Evolutionary conservation across 257 asterid species (phyloP), one percentile per base, ranked within the genome.

Genomic region (Avicennia marina): DNA sequence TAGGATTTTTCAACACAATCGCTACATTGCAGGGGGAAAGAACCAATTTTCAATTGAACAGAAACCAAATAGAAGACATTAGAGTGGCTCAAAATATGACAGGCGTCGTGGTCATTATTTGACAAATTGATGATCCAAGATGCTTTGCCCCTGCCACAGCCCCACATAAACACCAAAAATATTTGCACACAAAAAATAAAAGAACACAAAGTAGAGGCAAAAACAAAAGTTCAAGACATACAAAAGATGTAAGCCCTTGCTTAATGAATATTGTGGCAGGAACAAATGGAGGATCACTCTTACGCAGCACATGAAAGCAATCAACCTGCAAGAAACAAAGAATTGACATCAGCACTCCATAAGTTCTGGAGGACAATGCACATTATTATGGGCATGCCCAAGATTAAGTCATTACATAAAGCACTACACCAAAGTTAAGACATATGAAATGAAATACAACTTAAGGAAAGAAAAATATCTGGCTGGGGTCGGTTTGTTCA

Each of bases 251-350:
- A 56, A 90, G 87, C 52, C 98, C 98, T 71, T 83, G 98, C 82
- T 88, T 90, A 49, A 87, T 77, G 58, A 90, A 76, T 44, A 81
- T 76, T 65, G 95, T 58, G 60, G 88, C 70, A 59, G 96, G 95
- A 33, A 81, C 95, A 70, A 90, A 90, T 21, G 93, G 96, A 73
- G 98, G 95, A 74, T 90, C 96, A 56, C 95, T 85, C 81, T 83
- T 90, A 31, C 95, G 94, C 75, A 90, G 82, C 70, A 87, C 96
- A 45, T 87, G 98, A 69, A 90, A 85, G 73, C 91, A 82, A 59
- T 90, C 96, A 67, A 90, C 98, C 98, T 90, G 94, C 64, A 64
- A 72, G 46, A 64, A 48, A 60, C 55, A 49, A 33, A 59, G 62
- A 43, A 56, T 41, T 22, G 13, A 43, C 26, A 43, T 60, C 29